Evolutionary conservation across 768 basidiomycete genomes (phyloP), one percentile per base, ranked within the genome.

Genomic region (Gautieria morchelliformis): DNA sequence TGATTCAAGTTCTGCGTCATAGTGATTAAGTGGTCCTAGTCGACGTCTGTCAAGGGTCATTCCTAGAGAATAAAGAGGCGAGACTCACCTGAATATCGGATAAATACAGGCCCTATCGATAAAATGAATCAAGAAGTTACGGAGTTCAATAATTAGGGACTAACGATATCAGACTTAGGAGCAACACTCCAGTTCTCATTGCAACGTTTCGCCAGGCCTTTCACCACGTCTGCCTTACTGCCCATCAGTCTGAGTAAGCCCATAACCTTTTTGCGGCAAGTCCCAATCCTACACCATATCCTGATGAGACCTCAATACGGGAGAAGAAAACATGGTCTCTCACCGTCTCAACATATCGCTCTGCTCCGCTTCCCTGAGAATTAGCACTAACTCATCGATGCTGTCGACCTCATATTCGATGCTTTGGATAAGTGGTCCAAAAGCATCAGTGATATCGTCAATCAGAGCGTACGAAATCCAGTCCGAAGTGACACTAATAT

Each of bases 1-100:
- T 98, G 96, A 69, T 98, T 99, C 78, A 99, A 69, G 68, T 95
- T 98, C 72, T 99, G 96, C 2, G 96, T 99, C 93, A 98, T 98
- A 20, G 96, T 99, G 71, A 98, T 98, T 70, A 99, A 72, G 73
- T 99, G 96, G 70, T 99, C 96, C 79, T 84, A 63, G 14, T 19
- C n/a, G 24, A 14, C 35, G 47, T 22, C 19, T 10, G 30, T 52
- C 20, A 47, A 3, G 37, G 49, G 44, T 15, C 37, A 45, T 52
- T 27, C n/a, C 22, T 57, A 1, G 5, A 33, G 3, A 32, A 15
- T 11, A 15, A 17, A 45, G 22, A 47, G 33, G 48, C 55, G 56
- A 33, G 30, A 44, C 63, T 49, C 63, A 82, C 84, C 74, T 93
- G 94, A 63, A 97, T 97, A 74, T 94, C 93, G 5, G 93, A 95